These are phyloP conservation scores for Lolium rigidum DNA, from an alignment of 176 grass and related monocot genomes.

Conservation along the genomic window DNA sequence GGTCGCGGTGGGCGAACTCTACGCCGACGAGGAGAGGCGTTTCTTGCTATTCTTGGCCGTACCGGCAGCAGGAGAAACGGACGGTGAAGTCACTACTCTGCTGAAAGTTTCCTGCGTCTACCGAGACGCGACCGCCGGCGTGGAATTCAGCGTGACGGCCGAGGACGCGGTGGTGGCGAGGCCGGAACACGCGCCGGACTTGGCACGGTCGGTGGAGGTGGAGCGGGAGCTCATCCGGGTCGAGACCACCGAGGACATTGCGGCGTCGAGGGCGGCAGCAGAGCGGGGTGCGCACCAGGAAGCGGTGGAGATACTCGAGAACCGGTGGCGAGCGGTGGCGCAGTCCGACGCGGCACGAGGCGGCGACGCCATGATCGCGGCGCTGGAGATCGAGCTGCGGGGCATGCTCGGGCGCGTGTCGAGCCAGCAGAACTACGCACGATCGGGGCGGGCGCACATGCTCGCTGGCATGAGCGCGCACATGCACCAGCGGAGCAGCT, in stretches of 20 bases:
- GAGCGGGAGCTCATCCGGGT: slow-evolving; percentile 43
- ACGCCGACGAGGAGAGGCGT: too few relatives aligned
- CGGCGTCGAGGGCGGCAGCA: slow-evolving; percentile 28
- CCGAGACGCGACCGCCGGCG: slow-evolving; percentile 28
- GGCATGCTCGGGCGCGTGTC: too few relatives aligned
- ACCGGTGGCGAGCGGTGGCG: slow-evolving; percentile 1
- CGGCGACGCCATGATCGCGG: too few relatives aligned
- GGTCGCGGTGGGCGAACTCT: too few relatives aligned
- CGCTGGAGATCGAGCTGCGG: too few relatives aligned
- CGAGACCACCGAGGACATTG: slow-evolving; percentile 36
- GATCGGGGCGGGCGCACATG: too few relatives aligned
- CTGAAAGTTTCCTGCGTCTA: slow-evolving; percentile 42
- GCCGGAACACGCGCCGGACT: not conserved
- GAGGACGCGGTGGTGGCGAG: not conserved
- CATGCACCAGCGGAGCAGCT: too few relatives aligned
- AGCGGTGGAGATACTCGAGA: slow-evolving; percentile 23
- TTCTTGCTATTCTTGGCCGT: not conserved
- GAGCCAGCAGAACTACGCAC: too few relatives aligned
- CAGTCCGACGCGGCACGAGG: not conserved
- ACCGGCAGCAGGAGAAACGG: not conserved
- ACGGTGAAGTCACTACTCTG: slow-evolving; percentile 1
- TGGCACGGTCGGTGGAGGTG: slow-evolving; percentile 37
- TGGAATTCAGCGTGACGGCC: slow-evolving; percentile 12
- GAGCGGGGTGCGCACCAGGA: slow-evolving; percentile 26
- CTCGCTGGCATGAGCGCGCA: too few relatives aligned